Evolutionary conservation across 2,329 filamentous ascomycete species (phyloP).

Genomic region (Sporothrix protearum): DNA sequence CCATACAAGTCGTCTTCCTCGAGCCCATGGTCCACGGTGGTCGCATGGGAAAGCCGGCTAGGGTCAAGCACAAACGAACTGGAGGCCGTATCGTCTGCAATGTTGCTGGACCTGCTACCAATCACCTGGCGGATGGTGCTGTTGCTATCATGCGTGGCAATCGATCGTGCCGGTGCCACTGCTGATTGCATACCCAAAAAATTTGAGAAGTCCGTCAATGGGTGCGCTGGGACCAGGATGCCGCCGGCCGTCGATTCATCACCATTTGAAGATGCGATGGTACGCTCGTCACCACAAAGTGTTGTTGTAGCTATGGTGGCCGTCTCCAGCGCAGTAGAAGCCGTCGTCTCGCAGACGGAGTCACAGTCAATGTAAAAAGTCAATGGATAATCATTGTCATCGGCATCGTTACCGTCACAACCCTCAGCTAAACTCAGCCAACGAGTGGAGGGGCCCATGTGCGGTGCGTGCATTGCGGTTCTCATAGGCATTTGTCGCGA

Average conservation of each 20-base stretch:
- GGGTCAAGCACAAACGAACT: not conserved
- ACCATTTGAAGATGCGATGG: conserved; percentile 15
- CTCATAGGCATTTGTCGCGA: not conserved
- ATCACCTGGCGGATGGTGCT: not conserved
- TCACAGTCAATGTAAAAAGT: conserved; percentile 21
- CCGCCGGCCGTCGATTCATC: conserved; percentile 22
- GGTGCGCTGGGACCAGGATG: conserved; percentile 13
- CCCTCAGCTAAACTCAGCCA: conserved; percentile 5
- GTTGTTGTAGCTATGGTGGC: not conserved
- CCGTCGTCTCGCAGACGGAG: conserved; percentile 11
- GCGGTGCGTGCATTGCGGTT: not conserved
- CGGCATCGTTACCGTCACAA: not conserved
- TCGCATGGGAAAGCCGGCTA: not conserved
- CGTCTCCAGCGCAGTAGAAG: not conserved
- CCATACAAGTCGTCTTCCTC: conserved; percentile 46
- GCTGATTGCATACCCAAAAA: conserved; percentile 33
- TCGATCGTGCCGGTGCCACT: not conserved
- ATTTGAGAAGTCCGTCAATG: conserved; percentile 38
- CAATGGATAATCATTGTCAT: not conserved
- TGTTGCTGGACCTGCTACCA: not conserved
- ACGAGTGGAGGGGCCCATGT: not conserved
- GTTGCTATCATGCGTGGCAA: not conserved
- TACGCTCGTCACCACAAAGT: not conserved
- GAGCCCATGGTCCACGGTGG: conserved; percentile 33
- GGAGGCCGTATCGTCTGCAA: not conserved